phyloP scores from a whole-genome alignment of 2,329 filamentous ascomycete species.

The Hypoxylon sp. region DNA sequence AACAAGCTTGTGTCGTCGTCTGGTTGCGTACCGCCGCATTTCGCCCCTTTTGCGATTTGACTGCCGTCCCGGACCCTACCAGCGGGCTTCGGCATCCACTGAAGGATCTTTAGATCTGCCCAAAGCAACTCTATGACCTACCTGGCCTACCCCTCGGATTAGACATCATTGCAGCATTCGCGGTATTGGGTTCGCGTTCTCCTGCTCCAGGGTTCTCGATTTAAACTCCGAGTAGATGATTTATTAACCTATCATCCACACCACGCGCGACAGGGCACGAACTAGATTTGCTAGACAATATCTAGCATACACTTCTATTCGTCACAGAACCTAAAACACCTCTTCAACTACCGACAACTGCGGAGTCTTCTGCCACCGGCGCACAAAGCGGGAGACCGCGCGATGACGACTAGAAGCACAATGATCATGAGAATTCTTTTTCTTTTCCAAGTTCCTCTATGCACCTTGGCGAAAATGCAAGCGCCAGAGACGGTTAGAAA shows the following conservation, averaged over 20 bases:
- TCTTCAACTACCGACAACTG: slow-evolving; percentile 39
- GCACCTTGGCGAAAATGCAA: slow-evolving; percentile 42
- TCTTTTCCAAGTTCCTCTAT: slow-evolving; percentile 19
- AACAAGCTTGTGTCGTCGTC: slow-evolving; percentile 39
- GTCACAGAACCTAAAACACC: slow-evolving; percentile 19
- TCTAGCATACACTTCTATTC: slow-evolving; percentile 32
- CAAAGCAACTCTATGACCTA: slow-evolving; percentile 29
- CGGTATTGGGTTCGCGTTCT: slow-evolving; percentile 27
- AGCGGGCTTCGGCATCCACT: slow-evolving; percentile 30
- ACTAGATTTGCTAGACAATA: slow-evolving; percentile 41
- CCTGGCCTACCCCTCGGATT: slow-evolving; percentile 32
- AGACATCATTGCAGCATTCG: slow-evolving; percentile 39
- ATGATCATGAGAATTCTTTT: slow-evolving; percentile 26
- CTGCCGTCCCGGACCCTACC: slow-evolving; percentile 21
- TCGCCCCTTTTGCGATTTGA: slow-evolving; percentile 31
- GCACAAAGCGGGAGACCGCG: slow-evolving; percentile 12
- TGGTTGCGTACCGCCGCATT: slow-evolving; percentile 40
- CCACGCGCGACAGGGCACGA: slow-evolving; percentile 38
- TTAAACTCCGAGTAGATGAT: slow-evolving; percentile 32
- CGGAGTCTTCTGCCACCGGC: slow-evolving; percentile 13
- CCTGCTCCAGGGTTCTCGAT: slow-evolving; percentile 24
- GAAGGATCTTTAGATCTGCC: slow-evolving; percentile 41
- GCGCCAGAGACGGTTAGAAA: slow-evolving; percentile 25
- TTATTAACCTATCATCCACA: slow-evolving; percentile 44
- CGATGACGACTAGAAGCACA: slow-evolving; percentile 25